Percentiles rank a stretch among this genome's conserved stretches.
phyloP scores from a whole-genome alignment of 2,329 filamentous ascomycete genomes.

The Cryphonectria naterciae region DNA sequence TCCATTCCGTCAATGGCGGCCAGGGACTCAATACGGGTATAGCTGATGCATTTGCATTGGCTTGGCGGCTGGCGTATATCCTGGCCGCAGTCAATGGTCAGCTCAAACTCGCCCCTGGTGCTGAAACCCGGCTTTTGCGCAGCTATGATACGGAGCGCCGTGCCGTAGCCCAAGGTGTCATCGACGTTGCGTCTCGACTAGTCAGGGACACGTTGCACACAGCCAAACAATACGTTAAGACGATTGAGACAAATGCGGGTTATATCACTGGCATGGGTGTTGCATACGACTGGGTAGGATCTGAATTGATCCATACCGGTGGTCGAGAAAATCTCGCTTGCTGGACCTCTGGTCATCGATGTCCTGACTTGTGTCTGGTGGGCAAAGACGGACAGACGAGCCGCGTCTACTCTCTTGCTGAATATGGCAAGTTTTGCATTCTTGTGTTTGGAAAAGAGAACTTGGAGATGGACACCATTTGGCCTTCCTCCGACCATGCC shows the following conservation, averaged over 20 bases:
- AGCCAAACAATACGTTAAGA: slow-evolving; percentile 50
- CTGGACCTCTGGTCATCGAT: slow-evolving; percentile 3
- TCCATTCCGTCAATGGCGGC: slow-evolving; percentile 58
- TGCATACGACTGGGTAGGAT: neutral
- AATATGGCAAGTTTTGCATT: slow-evolving; percentile 18
- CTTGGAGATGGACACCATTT: slow-evolving; percentile 14
- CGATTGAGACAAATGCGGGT: slow-evolving; percentile 51
- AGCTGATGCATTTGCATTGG: slow-evolving; percentile 57
- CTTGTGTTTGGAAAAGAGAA: neutral
- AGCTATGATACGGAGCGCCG: slow-evolving; percentile 52
- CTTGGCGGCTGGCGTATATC: slow-evolving; percentile 51
- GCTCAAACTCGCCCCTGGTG: slow-evolving; percentile 31
- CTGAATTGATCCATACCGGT: neutral
- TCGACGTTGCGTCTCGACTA: slow-evolving; percentile 50
- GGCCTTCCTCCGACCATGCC: neutral
- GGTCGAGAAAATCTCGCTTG: neutral
- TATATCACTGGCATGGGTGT: slow-evolving; percentile 49
- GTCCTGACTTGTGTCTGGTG: neutral
- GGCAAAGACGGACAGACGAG: slow-evolving; percentile 17
- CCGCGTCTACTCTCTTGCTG: slow-evolving; percentile 9
- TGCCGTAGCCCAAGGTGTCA: slow-evolving; percentile 48
- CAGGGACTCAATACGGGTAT: slow-evolving; percentile 63
- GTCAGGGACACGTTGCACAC: slow-evolving; percentile 49
- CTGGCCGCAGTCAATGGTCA: slow-evolving; percentile 6
- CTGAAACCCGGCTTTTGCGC: slow-evolving; percentile 38